Conservation (phyloP, 2,329 filamentous ascomycete genomes). For the Phoma sp. region DNA sequence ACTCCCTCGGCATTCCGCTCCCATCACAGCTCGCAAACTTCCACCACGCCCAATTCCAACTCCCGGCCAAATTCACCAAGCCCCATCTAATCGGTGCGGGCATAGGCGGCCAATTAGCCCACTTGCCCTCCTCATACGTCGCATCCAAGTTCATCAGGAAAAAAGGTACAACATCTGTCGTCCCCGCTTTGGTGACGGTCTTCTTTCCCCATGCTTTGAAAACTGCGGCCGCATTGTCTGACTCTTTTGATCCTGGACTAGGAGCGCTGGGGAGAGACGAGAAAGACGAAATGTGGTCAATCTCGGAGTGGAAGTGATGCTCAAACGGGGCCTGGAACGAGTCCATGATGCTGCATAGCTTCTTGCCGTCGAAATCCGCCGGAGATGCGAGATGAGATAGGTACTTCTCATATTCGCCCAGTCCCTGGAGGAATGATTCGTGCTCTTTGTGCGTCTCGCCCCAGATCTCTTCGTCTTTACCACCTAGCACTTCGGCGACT, state of each 20-base stretch:
- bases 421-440: slow-evolving; percentile 39
- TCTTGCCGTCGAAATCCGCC: slow-evolving; percentile 30
- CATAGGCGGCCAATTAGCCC: slow-evolving; percentile 71
- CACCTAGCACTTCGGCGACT: slow-evolving; percentile 39
- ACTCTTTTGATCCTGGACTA: slow-evolving; percentile 52
- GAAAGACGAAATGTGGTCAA: slow-evolving; percentile 41
- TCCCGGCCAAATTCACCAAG: slow-evolving; percentile 65
- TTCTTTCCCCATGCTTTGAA: slow-evolving; percentile 70
- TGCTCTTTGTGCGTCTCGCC: slow-evolving; percentile 44
- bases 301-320: slow-evolving; percentile 46
- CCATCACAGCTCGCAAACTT: slow-evolving; percentile 70
- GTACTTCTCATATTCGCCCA: slow-evolving; percentile 35
- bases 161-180: slow-evolving; percentile 68
- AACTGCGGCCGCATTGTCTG: slow-evolving; percentile 55
- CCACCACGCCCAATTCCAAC: slow-evolving; percentile 66
- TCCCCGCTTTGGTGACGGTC: slow-evolving; percentile 68
- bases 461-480: slow-evolving; percentile 35
- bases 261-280: slow-evolving; percentile 62
- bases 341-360: slow-evolving; percentile 38
- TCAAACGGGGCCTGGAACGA: slow-evolving; percentile 37
- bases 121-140: slow-evolving; percentile 65
- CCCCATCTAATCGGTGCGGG: slow-evolving; percentile 67
- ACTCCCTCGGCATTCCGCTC: slow-evolving; percentile 60
- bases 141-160: slow-evolving; percentile 70
- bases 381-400: slow-evolving; percentile 29